Conservation (phyloP, 2,329 filamentous ascomycete species). For the Aspergillus sp. region DNA sequence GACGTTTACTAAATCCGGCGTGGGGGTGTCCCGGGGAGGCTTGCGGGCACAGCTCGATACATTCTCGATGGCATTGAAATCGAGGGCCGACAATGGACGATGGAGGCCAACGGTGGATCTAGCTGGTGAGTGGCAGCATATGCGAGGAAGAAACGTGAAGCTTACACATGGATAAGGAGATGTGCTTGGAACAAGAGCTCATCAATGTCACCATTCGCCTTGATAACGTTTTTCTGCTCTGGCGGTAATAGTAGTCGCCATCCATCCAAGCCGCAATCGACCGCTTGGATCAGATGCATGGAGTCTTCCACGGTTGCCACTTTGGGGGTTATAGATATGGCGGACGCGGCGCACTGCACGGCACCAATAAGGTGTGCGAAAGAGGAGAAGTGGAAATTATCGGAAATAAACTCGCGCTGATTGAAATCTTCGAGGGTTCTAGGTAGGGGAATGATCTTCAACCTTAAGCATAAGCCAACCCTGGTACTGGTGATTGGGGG, state of each 20-base stretch:
- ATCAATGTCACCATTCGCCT: constrained; percentile 29
- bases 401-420: constrained; percentile 32
- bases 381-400: constrained; percentile 31
- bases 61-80: constrained; percentile 42
- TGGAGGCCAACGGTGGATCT: constrained; percentile 43
- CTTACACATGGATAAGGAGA: constrained; percentile 62
- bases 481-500: too few species aligned
- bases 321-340: constrained; percentile 30
- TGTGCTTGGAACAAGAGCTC: constrained; percentile 81
- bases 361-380: constrained; percentile 38
- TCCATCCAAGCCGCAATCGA: constrained; percentile 42
- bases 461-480: constrained; percentile 5
- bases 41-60: constrained; percentile 41
- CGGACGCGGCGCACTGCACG: constrained; percentile 25
- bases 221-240: constrained; percentile 36
- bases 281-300: constrained; percentile 33
- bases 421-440: constrained; percentile 37
- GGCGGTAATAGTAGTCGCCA: constrained; percentile 45
- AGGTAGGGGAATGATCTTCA: constrained; percentile 18
- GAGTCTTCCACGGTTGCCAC: constrained; percentile 27
- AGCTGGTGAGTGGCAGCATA: constrained; percentile 10
- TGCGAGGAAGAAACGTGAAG: background rate
- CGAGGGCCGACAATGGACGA: constrained; percentile 44
- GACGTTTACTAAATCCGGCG: constrained; percentile 34
- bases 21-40: constrained; percentile 18